phyloP scores from a whole-genome alignment of 169 alveolate genomes.

The Babesia divergens region DNA sequence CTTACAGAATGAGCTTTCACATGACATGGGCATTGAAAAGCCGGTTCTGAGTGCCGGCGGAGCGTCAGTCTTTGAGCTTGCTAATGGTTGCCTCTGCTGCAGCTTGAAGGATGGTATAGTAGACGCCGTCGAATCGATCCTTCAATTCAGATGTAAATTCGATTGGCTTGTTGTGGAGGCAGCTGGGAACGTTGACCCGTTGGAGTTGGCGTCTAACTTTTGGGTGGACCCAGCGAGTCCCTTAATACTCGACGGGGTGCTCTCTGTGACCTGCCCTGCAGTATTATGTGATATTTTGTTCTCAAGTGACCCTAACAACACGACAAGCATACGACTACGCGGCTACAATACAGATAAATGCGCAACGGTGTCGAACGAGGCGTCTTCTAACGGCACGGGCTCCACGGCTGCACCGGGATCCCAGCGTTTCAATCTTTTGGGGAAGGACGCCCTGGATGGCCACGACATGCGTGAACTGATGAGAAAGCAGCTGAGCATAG shows the following conservation, averaged over 20 bases:
- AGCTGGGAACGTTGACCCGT: conserved; percentile 55
- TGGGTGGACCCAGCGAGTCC: conserved; percentile 61
- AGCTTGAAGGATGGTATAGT: conserved; percentile 81
- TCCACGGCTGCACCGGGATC: neutral
- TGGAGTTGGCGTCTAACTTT: conserved; percentile 42
- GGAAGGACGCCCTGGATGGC: conserved; percentile 14
- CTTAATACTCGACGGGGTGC: conserved; percentile 53
- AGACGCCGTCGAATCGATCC: conserved; percentile 50
- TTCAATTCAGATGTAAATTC: conserved; percentile 18
- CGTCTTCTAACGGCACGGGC: neutral
- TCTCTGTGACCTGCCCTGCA: conserved; percentile 45
- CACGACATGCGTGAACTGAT: conserved; percentile 24
- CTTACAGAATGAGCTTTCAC: conserved; percentile 81
- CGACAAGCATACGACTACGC: neutral
- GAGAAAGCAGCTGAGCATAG: conserved; percentile 72
- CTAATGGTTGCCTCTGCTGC: conserved; percentile 90
- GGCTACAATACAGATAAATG: neutral
- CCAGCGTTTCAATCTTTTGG: conserved; percentile 10
- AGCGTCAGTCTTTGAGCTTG: conserved; percentile 84
- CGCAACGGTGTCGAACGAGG: neutral
- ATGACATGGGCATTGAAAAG: conserved; percentile 86
- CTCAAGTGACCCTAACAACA: neutral
- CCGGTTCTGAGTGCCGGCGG: conserved; percentile 80
- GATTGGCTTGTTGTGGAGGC: conserved; percentile 65
- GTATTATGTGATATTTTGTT: neutral